Base-by-base conservation (phyloP, 805 yeast genomes). In the Yarrowia keelungensis region DNA sequence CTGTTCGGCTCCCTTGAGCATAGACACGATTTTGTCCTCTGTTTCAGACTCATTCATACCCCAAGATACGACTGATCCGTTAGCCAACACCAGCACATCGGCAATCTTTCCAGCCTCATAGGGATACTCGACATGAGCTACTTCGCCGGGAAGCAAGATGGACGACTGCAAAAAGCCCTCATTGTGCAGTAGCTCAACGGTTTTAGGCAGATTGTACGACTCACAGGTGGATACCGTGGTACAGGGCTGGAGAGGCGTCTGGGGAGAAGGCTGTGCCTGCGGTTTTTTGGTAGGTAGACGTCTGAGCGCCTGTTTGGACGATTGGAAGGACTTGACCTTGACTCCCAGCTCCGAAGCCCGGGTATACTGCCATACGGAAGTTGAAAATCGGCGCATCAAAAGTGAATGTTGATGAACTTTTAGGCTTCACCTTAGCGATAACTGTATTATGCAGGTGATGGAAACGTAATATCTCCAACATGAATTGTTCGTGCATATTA, bases 51-150 rank as follows among this genome's bases (percentile, higher is more conserved):
- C 97, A 16, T 81, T 78, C 72, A 91, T 78, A 9, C 92, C 92
- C 97, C 97, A 92, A 0, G 91, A 90, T 14, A 91, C 91, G 12
- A 92, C 79, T 0, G 97, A 86, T 2, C 97, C 98, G 72, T 89
- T 88, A 4, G 87, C 84, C 51, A 93, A 79, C 0, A 92, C 81
- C 79, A 92, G 83, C 2, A 92, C 80, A 72, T 91, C 93, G 11
- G 70, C 59, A 38, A 74, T 73, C 42, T 71, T 71, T n/a, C 79
- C 79, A 12, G 76, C 62, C 22, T 70, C 72, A n/a, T 75, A 75
- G 5, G 79, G 77, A 66, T 77, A 81, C 39, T 79, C 80, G 67
- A 87, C 84, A 69, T 85, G 85, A 0, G 90, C 81, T 14, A 90
- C 91, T 75, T 90, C 95, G 46, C 86, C 87, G 0, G 90, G 89